These are phyloP conservation scores for Globisporangium orthogonon DNA, from an alignment of 352 stramenopile genomes.

Conservation along the genomic window DNA sequence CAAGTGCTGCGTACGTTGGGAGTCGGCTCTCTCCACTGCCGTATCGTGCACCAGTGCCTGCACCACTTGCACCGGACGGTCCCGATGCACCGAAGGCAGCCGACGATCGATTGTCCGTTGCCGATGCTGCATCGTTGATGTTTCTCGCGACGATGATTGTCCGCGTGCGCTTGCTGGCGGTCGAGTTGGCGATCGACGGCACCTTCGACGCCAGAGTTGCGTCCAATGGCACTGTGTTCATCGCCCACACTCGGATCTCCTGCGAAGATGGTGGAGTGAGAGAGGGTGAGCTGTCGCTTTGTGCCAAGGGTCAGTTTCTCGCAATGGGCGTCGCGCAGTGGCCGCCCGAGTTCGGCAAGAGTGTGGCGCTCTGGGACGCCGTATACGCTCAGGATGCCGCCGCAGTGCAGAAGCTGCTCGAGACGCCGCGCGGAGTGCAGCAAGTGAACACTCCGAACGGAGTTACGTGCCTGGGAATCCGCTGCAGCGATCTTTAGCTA, in stretches of 20 bases:
- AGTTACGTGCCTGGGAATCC: constrained; percentile 13
- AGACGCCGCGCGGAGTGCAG: constrained; percentile 12
- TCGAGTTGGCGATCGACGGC: constrained; percentile 31
- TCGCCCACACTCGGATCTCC: constrained; percentile 6
- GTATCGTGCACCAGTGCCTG: too few species aligned
- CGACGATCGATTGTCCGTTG: background rate
- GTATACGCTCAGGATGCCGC: constrained; percentile 39
- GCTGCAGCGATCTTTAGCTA: background rate
- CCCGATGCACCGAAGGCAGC: too few species aligned
- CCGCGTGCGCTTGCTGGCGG: constrained; percentile 27
- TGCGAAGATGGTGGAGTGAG: too few species aligned
- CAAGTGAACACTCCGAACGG: constrained; percentile 53
- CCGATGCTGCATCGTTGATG: constrained; percentile 17
- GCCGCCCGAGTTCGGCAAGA: constrained; percentile 32
- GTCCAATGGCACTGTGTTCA: constrained; percentile 38
- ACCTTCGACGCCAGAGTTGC: constrained; percentile 29
- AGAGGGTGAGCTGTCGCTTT: too few species aligned
- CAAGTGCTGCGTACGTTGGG: constrained; percentile 55
- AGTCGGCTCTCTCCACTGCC: constrained; percentile 31
- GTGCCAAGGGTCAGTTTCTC: too few species aligned
- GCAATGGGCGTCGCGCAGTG: constrained; percentile 11
- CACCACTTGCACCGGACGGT: too few species aligned
- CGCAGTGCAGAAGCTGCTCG: constrained; percentile 34
- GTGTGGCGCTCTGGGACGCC: constrained; percentile 49
- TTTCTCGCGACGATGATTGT: constrained; percentile 52